Evolutionary conservation across 2,329 filamentous ascomycete species (phyloP), one percentile per base, ranked within the genome.

Genomic region (Cryphonectria naterciae): DNA sequence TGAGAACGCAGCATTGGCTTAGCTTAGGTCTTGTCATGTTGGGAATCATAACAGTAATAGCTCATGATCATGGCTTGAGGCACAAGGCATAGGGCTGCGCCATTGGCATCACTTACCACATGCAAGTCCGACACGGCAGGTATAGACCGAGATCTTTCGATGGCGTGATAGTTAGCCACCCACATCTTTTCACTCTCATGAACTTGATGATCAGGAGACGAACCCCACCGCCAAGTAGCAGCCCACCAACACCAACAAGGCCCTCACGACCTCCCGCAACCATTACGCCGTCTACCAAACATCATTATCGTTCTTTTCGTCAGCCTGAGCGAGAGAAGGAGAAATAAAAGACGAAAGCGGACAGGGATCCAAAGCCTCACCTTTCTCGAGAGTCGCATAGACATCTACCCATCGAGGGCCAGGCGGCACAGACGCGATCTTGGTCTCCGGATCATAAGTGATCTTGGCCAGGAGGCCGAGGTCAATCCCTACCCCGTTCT

Each of bases 1-100:
- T 61, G 17, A 15, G 0, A 22, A 11, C 28, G 10, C 4, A 89
- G 80, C 5, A 13, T n/a, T 19, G 56, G 28, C 13, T 61, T 17
- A 37, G 56, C 15, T 8, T 6, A 61, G 13, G 6, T 60, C 25
- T 15, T 54, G 52, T 4, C 22, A 28, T 54, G 10, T 1, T 28
- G n/a, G 10, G 13, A 28, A 10, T n/a, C 5, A n/a, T 11, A 54
- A 49, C 19, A 22, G 19, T 13, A 13, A 13, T 3, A 11, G 10
- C 37, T 39, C 37, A 39, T 10, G 19, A 17, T 49, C 46, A 8
- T 39, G 10, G 10, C 37, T 39, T 11, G 22, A 15, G 46, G 19
- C 10, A 32, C 10, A 13, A 13, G 52, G 17, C 56, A 17, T 7
- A 35, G 22, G 28, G 28, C 28, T 37, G 32, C 2, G 28, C 37